Evolutionary conservation across 2,329 filamentous ascomycete genomes (phyloP).

Genomic region (Diaporthe sp.): DNA sequence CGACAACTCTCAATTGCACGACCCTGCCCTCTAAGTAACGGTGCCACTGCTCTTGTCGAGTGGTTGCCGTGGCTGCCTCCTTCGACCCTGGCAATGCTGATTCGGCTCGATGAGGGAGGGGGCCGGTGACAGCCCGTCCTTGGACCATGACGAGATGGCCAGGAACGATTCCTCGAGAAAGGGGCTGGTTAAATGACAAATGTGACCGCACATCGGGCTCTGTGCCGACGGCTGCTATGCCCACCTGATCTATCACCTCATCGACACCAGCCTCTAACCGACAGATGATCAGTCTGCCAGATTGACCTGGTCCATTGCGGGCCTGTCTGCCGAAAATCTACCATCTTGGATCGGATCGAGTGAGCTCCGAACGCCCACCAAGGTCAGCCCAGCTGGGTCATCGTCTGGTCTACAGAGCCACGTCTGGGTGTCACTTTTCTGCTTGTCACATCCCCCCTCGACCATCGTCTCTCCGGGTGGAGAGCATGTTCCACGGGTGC

Average conservation of each 20-base stretch:
- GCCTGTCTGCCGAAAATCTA: neutral
- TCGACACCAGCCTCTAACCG: neutral
- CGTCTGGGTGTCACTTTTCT: constrained; percentile 8
- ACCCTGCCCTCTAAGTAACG: constrained; percentile 28
- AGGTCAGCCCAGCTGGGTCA: neutral
- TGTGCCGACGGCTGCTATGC: constrained; percentile 8
- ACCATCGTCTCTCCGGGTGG: constrained; percentile 27
- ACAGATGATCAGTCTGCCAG: neutral
- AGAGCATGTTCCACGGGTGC: constrained; percentile 36
- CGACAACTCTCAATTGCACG: constrained; percentile 32
- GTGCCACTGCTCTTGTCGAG: constrained; percentile 12
- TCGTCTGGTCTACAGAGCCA: constrained; percentile 3
- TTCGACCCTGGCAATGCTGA: neutral
- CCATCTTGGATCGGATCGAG: neutral
- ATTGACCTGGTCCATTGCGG: neutral
- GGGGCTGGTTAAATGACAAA: constrained; percentile 21
- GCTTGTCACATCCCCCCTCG: constrained; percentile 11
- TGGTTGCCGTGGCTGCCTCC: constrained; percentile 7
- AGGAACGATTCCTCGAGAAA: constrained; percentile 8
- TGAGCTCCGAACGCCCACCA: neutral
- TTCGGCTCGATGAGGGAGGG: neutral
- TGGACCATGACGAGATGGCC: neutral
- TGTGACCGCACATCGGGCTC: neutral
- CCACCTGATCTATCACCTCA: constrained; percentile 18
- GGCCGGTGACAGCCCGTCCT: neutral